Conservation (phyloP, 306 rosid species). For the Alnus glutinosa region DNA sequence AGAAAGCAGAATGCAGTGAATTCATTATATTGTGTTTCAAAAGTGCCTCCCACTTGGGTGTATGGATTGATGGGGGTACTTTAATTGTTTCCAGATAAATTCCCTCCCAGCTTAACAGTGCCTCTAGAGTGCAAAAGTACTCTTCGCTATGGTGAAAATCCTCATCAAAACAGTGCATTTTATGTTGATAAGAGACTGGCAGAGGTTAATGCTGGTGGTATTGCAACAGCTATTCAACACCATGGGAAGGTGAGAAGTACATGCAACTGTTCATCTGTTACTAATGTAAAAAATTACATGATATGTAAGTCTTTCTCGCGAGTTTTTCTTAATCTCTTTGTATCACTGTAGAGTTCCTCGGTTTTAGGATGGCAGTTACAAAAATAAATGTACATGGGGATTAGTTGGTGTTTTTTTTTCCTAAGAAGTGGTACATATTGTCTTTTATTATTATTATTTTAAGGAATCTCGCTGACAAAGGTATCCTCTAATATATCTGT, state of each 20-base stretch:
- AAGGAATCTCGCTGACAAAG: not conserved
- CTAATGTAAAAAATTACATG: not conserved
- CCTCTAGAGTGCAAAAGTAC: constrained; percentile 66
- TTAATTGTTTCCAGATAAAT: constrained; percentile 55
- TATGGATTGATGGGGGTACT: constrained; percentile 24
- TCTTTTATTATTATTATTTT: not conserved
- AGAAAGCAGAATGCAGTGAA: not conserved
- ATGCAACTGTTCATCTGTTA: constrained; percentile 16
- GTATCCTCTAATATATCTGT: not conserved
- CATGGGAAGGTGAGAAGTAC: constrained; percentile 74
- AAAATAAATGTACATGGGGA: not conserved
- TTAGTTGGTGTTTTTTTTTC: not conserved
- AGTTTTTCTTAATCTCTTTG: not conserved
- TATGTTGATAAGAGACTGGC: constrained; percentile 79
- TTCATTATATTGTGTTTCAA: not conserved
- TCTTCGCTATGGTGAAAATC: constrained; percentile 96
- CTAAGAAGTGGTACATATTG: not conserved
- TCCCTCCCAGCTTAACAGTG: constrained; percentile 76
- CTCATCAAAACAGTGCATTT: constrained; percentile 88
- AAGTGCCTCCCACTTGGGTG: not conserved
- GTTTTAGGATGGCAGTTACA: too few relatives aligned
- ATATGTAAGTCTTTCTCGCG: not conserved
- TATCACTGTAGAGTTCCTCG: too few relatives aligned
- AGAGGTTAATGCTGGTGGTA: constrained; percentile 84
- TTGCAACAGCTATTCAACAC: constrained; percentile 89